These are phyloP conservation scores for Fusarium miscanthi DNA, from an alignment of 2,329 filamentous ascomycete genomes.

Conservation along the genomic window DNA sequence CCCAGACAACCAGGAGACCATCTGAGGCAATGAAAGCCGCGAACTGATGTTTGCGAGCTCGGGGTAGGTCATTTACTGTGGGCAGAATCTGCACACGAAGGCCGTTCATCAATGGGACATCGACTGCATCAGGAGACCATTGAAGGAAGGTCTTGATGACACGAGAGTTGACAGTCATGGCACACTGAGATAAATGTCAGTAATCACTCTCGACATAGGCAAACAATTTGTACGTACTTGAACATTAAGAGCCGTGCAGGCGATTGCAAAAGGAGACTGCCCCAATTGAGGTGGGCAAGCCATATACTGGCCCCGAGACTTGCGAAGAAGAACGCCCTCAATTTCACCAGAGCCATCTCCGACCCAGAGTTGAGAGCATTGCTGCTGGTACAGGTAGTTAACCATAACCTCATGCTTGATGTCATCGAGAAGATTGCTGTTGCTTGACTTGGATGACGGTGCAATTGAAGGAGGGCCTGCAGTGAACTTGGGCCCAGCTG, in stretches of 20 bases:
- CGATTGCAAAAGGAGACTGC: slow-evolving; percentile 70
- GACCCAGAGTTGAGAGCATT: slow-evolving; percentile 80
- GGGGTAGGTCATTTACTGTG: slow-evolving; percentile 74
- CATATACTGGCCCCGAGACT: slow-evolving; percentile 75
- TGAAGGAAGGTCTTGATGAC: slow-evolving; percentile 83
- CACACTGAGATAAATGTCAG: slow-evolving; percentile 62
- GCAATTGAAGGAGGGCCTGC: slow-evolving; percentile 66
- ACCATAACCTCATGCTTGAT: slow-evolving; percentile 87
- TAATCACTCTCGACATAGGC: neutral
- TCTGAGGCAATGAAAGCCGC: slow-evolving; percentile 81
- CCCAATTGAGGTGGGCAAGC: slow-evolving; percentile 75
- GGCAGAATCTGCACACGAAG: slow-evolving; percentile 81
- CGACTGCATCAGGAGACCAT: slow-evolving; percentile 77
- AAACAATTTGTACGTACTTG: slow-evolving; percentile 60
- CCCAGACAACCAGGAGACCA: slow-evolving; percentile 81
- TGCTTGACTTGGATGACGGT: slow-evolving; percentile 54
- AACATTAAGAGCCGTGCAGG: slow-evolving; percentile 76
- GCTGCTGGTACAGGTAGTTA: slow-evolving; percentile 84
- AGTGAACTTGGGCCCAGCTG: slow-evolving; percentile 57
- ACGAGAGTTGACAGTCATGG: slow-evolving; percentile 83
- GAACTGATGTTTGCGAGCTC: slow-evolving; percentile 81
- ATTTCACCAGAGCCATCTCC: slow-evolving; percentile 73
- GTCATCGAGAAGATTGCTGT: slow-evolving; percentile 71
- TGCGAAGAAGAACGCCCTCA: slow-evolving; percentile 79
- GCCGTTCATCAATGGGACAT: slow-evolving; percentile 80